These are phyloP conservation scores for Globisporangium okanoganense DNA, from an alignment of 352 stramenopile species.

Conservation along the genomic window DNA sequence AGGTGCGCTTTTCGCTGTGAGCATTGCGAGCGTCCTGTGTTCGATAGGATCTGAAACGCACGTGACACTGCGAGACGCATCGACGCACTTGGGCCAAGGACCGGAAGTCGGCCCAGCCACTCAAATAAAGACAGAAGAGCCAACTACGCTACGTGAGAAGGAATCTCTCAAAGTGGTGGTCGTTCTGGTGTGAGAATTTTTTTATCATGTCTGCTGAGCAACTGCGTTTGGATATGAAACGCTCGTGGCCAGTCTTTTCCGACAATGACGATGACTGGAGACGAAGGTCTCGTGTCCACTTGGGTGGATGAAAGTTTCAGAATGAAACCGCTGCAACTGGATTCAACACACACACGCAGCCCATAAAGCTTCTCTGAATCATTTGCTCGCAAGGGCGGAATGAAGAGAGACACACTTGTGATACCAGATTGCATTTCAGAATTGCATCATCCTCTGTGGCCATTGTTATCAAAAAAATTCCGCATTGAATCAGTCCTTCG, in stretches of 20 bases:
- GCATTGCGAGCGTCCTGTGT: not conserved
- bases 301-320: not conserved
- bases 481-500: no score
- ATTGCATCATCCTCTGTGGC: no score
- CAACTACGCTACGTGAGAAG: no score
- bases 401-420: not conserved
- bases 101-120: not conserved
- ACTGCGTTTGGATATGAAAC: not conserved
- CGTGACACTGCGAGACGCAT: conserved; percentile 2
- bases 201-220: not conserved
- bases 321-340: not conserved
- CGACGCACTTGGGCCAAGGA: not conserved
- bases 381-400: not conserved
- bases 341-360: not conserved
- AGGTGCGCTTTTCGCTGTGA: not conserved
- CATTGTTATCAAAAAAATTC: no score
- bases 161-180: no score
- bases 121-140: not conserved
- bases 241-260: not conserved
- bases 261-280: no score
- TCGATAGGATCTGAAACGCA: not conserved
- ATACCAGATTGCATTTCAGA: no score
- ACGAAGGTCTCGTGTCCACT: not conserved
- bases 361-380: no score
- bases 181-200: not conserved